Conservation (phyloP, 805 yeast genomes). For the Candida nitratophila region DNA sequence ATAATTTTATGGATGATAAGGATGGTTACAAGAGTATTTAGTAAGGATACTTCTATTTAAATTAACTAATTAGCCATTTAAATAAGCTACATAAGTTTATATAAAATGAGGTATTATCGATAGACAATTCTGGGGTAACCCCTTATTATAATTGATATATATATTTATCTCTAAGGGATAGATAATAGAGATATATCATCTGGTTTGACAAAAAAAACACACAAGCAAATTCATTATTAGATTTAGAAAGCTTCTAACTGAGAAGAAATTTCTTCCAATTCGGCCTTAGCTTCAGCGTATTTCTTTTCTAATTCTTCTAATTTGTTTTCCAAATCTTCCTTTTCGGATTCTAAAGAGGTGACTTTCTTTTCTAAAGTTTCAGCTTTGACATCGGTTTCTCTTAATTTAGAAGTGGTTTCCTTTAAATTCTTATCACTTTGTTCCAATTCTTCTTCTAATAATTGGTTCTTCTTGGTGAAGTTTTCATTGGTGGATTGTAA, state of each 20-base stretch:
- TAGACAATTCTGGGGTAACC: too few relatives aligned
- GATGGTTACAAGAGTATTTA: too few relatives aligned
- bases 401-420: constrained; percentile 88
- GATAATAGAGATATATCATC: too few relatives aligned
- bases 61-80: too few relatives aligned
- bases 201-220: too few relatives aligned
- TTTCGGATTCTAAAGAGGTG: constrained; percentile 84
- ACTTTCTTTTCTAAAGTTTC: constrained; percentile 95
- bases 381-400: constrained; percentile 92
- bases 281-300: constrained; percentile 80
- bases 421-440: constrained; percentile 84
- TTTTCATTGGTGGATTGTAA: constrained; percentile 87
- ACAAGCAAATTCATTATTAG: too few relatives aligned
- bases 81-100: too few relatives aligned
- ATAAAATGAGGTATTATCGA: too few relatives aligned
- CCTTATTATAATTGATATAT: too few relatives aligned
- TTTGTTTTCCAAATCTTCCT: constrained; percentile 84
- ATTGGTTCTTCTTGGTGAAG: constrained; percentile 81
- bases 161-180: too few relatives aligned
- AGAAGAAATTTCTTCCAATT: constrained; percentile 93
- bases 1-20: too few relatives aligned
- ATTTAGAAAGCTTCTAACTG: constrained; percentile 82
- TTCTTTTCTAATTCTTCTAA: constrained; percentile 81
- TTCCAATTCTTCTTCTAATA: constrained; percentile 87
- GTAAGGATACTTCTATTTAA: too few relatives aligned